Percentiles rank a stretch among this genome's conserved stretches.
These are phyloP conservation scores for Cystobasidium ongulense DNA, from an alignment of 768 basidiomycete species.

Conservation along the genomic window DNA sequence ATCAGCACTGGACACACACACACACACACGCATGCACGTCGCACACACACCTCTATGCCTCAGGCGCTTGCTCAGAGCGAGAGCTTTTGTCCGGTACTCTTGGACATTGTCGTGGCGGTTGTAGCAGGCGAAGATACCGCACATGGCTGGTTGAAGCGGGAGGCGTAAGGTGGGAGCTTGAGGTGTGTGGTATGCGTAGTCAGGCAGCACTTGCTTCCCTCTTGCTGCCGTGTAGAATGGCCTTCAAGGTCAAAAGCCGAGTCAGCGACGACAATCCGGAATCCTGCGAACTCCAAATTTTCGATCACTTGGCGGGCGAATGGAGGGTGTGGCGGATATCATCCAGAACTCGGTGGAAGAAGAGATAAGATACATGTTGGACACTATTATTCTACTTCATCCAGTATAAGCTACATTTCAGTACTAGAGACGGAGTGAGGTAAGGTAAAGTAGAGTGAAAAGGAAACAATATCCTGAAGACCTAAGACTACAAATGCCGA, in stretches of 20 bases:
- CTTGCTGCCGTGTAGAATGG: too few species aligned
- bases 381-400: too few species aligned
- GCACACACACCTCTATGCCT: constrained; percentile 26
- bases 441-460: background rate
- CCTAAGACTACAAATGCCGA: background rate
- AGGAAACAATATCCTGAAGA: background rate
- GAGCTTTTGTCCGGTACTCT: constrained; percentile 36
- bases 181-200: background rate
- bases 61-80: constrained; percentile 36
- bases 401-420: background rate
- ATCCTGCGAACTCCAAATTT: background rate
- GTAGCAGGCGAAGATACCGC: constrained; percentile 41
- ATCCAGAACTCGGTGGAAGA: background rate
- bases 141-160: constrained; percentile 29
- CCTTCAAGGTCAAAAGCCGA: background rate
- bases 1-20: background rate
- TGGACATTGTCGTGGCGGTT: constrained; percentile 34
- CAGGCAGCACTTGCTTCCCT: too few species aligned
- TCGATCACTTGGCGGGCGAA: background rate
- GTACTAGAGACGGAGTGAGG: background rate
- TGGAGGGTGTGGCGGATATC: background rate
- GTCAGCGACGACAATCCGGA: background rate
- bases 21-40: background rate
- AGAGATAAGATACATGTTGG: too few species aligned
- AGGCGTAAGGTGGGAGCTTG: background rate